A percentile compares a stretch with the other conserved stretches of the same genome.
Conservation (phyloP, 2,329 filamentous ascomycete species). For the Trichophyton schoenleinii region DNA sequence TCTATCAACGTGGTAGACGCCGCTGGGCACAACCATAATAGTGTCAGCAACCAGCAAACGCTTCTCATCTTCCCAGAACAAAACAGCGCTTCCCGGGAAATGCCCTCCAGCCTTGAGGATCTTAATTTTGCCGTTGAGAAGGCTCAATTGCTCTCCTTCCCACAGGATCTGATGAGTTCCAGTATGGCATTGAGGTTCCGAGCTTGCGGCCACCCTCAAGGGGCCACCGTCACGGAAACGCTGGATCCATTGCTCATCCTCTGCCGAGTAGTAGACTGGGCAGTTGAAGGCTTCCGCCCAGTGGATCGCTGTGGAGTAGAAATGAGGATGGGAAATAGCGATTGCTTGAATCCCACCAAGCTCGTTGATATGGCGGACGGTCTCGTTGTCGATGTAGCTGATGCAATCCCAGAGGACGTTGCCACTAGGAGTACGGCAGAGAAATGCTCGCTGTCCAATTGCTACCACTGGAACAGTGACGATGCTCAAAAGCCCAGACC, state of each 20-base stretch:
- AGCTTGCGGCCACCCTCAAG: slow-evolving; percentile 24
- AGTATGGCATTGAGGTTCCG: slow-evolving; percentile 5
- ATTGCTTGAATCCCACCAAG: slow-evolving; percentile 59
- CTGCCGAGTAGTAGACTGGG: slow-evolving; percentile 53
- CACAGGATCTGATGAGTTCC: slow-evolving; percentile 21
- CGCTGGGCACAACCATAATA: slow-evolving; percentile 53
- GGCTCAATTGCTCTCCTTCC: slow-evolving; percentile 26
- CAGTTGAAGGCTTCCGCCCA: slow-evolving; percentile 60
- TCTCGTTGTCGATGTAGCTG: slow-evolving; percentile 54
- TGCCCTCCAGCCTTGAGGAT: slow-evolving; percentile 60
- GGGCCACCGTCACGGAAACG: slow-evolving; percentile 29
- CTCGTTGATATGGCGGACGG: slow-evolving; percentile 42
- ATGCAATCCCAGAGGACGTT: slow-evolving; percentile 75
- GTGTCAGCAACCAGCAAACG: slow-evolving; percentile 66
- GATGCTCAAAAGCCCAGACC: slow-evolving; percentile 18
- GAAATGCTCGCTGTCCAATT: slow-evolving; percentile 62
- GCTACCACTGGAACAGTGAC: slow-evolving; percentile 44
- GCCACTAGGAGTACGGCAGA: slow-evolving; percentile 52
- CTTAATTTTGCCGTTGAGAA: slow-evolving; percentile 17
- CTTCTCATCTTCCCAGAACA: slow-evolving; percentile 48
- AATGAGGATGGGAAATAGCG: slow-evolving; percentile 69
- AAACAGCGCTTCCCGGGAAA: slow-evolving; percentile 61
- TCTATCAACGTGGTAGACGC: slow-evolving; percentile 21
- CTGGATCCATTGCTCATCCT: slow-evolving; percentile 55
- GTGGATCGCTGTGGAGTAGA: slow-evolving; percentile 62